Conservation (phyloP, 139 green algal genomes). For the Axilococcus clingmanii region DNA sequence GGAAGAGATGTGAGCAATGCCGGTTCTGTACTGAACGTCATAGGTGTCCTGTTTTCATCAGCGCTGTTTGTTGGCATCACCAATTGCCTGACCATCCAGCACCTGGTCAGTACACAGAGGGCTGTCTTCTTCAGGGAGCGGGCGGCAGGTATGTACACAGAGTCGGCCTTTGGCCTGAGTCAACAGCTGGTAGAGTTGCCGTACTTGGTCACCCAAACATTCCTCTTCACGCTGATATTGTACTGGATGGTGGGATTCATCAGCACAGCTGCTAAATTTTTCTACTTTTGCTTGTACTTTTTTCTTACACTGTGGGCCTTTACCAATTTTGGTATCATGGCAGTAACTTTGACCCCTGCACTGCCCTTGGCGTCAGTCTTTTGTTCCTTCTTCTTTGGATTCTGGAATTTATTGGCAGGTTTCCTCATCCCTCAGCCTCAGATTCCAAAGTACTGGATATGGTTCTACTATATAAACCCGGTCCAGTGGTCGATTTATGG, state of each 20-base stretch:
- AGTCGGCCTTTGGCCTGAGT: conserved; percentile 33
- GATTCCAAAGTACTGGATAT: conserved; percentile 38
- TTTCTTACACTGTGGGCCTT: conserved; percentile 45
- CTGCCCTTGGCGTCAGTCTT: conserved; percentile 9
- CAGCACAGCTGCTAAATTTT: conserved; percentile 35
- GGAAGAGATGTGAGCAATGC: background rate
- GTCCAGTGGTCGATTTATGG: conserved; percentile 20
- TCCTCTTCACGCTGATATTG: conserved; percentile 9
- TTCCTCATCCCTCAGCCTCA: conserved; percentile 27
- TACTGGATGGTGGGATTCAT: conserved; percentile 8
- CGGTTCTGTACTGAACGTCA: conserved; percentile 5
- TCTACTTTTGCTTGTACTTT: conserved; percentile 49
- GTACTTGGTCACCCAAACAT: conserved; percentile 14
- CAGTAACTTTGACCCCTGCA: conserved; percentile 14
- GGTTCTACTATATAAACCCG: conserved; percentile 33
- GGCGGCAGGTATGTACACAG: conserved; percentile 27
- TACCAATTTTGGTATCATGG: conserved; percentile 44
- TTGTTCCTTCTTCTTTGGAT: conserved; percentile 31
- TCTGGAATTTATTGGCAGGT: conserved; percentile 39
- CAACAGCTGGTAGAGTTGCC: conserved; percentile 27
- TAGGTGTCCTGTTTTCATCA: conserved; percentile 8
- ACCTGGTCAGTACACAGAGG: conserved; percentile 7
- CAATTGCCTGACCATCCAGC: conserved; percentile 27
- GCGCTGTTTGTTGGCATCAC: conserved; percentile 33
- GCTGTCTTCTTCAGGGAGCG: conserved; percentile 14